Conservation (phyloP, 257 asterid species). For the Rehmannia glutinosa region DNA sequence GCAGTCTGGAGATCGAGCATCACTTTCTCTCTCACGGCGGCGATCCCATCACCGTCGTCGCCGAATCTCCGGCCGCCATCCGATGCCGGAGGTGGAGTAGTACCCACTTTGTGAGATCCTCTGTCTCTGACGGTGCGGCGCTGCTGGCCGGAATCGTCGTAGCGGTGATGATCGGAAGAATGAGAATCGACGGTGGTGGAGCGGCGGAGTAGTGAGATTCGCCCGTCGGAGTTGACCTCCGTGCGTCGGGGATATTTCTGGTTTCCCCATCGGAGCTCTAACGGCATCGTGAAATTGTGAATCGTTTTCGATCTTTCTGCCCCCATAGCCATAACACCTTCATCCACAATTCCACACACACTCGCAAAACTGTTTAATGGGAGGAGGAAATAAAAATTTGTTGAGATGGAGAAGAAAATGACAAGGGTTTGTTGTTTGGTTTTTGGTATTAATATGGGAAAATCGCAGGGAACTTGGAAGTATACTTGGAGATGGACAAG, state of each 20-base stretch:
- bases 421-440: constrained; percentile 2
- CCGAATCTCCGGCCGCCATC: constrained; percentile 8
- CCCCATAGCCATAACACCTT: constrained; percentile 48
- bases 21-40: constrained; percentile 57
- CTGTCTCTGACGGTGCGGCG: constrained; percentile 12
- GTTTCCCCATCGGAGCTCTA: constrained; percentile 66
- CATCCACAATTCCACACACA: background rate
- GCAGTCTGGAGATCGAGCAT: constrained; percentile 60
- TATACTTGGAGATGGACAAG: constrained; percentile 11
- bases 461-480: constrained; percentile 29
- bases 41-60: constrained; percentile 40
- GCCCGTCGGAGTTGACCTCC: constrained; percentile 44
- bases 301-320: constrained; percentile 54
- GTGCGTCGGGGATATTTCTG: constrained; percentile 59
- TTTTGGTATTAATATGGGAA: constrained; percentile 6
- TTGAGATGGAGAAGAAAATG: background rate
- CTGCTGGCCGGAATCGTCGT: background rate
- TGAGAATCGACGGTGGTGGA: constrained; percentile 10
- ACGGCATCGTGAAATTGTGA: constrained; percentile 64
- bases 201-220: constrained; percentile 26
- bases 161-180: constrained; percentile 27
- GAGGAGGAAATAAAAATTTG: background rate
- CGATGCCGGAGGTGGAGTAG: constrained; percentile 16
- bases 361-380: background rate
- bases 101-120: constrained; percentile 16